Evolutionary conservation across 768 basidiomycete species (phyloP).

Genomic region (Collybia sp.): DNA sequence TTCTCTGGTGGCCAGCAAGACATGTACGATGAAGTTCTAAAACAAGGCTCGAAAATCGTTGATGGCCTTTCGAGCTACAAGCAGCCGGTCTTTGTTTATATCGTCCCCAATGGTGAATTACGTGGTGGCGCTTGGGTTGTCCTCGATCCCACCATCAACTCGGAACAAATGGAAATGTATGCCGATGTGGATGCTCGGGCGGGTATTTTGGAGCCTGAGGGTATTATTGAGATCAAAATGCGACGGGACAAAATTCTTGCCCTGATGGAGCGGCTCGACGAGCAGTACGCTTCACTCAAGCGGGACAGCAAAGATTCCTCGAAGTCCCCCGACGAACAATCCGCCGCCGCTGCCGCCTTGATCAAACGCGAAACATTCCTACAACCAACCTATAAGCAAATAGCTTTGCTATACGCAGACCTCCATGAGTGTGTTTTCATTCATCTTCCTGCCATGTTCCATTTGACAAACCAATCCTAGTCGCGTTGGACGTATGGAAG

Average conservation of each 20-base stretch:
- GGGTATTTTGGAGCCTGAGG: slow-evolving; percentile 95
- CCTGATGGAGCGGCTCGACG: slow-evolving; percentile 92
- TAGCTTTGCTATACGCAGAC: slow-evolving; percentile 92
- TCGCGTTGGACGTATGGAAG: slow-evolving; percentile 94
- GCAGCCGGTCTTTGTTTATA: slow-evolving; percentile 97
- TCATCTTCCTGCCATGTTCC: slow-evolving; percentile 1
- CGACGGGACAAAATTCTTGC: slow-evolving; percentile 87
- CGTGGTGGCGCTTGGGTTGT: slow-evolving; percentile 99
- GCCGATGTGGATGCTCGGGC: slow-evolving; percentile 94
- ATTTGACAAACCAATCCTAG: slow-evolving; percentile 33
- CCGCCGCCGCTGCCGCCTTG: slow-evolving; percentile 63
- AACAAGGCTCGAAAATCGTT: slow-evolving; percentile 98
- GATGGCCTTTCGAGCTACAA: slow-evolving; percentile 97
- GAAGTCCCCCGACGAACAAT: slow-evolving; percentile 71
- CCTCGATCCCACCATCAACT: slow-evolving; percentile 95
- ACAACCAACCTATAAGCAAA: slow-evolving; percentile 89
- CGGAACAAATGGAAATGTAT: slow-evolving; percentile 99
- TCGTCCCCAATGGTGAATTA: slow-evolving; percentile 96
- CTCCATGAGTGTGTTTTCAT: slow-evolving; percentile 77
- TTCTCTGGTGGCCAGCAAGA: slow-evolving; percentile 99
- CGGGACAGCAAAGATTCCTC: slow-evolving; percentile 70
- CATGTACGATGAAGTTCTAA: slow-evolving; percentile 97
- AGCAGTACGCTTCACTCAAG: slow-evolving; percentile 77
- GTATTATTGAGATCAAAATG: slow-evolving; percentile 97
- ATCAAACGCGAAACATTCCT: slow-evolving; percentile 74